Percentiles rank a stretch among this genome's conserved stretches.
phyloP scores from a whole-genome alignment of 345 rosid genomes.

The Microthlaspi erraticum region DNA sequence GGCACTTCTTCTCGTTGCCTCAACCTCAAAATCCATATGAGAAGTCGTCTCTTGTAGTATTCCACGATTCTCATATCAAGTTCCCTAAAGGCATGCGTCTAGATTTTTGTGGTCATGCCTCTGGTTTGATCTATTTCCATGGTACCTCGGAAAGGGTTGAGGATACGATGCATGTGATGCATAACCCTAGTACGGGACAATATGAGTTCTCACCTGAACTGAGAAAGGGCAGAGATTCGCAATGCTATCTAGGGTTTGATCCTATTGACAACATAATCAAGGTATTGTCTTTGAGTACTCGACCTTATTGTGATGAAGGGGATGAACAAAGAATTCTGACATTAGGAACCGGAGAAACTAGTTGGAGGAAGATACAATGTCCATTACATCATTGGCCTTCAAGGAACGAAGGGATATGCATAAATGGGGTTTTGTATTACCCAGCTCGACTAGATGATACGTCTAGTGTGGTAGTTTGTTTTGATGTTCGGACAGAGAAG shows the following conservation, averaged over 20 bases:
- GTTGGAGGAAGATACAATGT: not conserved
- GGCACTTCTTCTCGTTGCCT: not conserved
- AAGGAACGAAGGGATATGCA: not conserved
- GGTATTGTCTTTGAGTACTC: not conserved
- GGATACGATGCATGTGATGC: not conserved
- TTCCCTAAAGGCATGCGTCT: not conserved
- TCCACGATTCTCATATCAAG: not conserved
- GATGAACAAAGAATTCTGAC: not conserved
- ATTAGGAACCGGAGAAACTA: not conserved
- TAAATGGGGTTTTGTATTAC: constrained; percentile 1
- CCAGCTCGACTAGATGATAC: not conserved
- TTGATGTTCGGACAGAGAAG: not conserved
- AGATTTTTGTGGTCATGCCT: not conserved
- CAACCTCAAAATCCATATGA: constrained; percentile 1
- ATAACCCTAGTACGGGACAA: not conserved
- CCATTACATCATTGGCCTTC: not conserved
- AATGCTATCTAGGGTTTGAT: constrained; percentile 1
- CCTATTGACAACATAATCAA: not conserved
- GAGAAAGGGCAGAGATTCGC: fast-evolving
- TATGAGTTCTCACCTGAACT: not conserved
- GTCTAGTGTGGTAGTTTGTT: not conserved
- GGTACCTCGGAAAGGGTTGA: too few relatives aligned
- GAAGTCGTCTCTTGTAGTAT: not conserved
- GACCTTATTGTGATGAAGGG: too few relatives aligned
- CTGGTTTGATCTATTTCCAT: not conserved